phyloP scores from a whole-genome alignment of 2,329 filamentous ascomycete species.

The Talaromyces sp. region DNA sequence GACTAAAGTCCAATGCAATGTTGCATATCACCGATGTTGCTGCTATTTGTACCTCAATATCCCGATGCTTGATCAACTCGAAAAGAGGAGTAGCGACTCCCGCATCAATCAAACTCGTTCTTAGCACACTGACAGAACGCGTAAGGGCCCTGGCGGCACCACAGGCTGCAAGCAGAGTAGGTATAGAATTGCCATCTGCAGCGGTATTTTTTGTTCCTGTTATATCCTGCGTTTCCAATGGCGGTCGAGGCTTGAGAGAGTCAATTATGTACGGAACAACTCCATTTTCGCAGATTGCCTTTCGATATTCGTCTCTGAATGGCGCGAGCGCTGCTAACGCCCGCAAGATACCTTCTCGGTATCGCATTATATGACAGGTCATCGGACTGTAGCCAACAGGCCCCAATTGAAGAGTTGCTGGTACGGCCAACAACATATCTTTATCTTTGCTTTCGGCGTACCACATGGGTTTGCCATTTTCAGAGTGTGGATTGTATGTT shows the following conservation, averaged over 20 bases:
- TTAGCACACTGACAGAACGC: conserved; percentile 75
- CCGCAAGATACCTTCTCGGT: conserved; percentile 71
- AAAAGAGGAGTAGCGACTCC: conserved; percentile 76
- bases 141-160: conserved; percentile 76
- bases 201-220: conserved; percentile 34
- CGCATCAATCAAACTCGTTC: conserved; percentile 84
- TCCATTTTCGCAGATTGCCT: conserved; percentile 77
- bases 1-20: conserved; percentile 81
- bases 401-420: conserved; percentile 52
- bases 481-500: conserved; percentile 59
- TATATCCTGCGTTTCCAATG: conserved; percentile 26
- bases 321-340: conserved; percentile 78
- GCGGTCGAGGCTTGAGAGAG: conserved; percentile 62
- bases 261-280: conserved; percentile 78
- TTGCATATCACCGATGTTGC: conserved; percentile 84
- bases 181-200: conserved; percentile 70
- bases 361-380: conserved; percentile 66
- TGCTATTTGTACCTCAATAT: conserved; percentile 78
- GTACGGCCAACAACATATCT: conserved; percentile 18
- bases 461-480: conserved; percentile 55
- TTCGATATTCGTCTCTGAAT: conserved; percentile 79
- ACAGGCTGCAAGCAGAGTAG: conserved; percentile 81
- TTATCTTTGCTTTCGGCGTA: conserved; percentile 35
- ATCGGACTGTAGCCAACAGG: conserved; percentile 59
- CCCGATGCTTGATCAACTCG: conserved; percentile 67